A percentile compares a stretch with the other conserved stretches of the same genome.
Conservation (phyloP, 768 basidiomycete species). For the Phylloporus rhodoxanthus region DNA sequence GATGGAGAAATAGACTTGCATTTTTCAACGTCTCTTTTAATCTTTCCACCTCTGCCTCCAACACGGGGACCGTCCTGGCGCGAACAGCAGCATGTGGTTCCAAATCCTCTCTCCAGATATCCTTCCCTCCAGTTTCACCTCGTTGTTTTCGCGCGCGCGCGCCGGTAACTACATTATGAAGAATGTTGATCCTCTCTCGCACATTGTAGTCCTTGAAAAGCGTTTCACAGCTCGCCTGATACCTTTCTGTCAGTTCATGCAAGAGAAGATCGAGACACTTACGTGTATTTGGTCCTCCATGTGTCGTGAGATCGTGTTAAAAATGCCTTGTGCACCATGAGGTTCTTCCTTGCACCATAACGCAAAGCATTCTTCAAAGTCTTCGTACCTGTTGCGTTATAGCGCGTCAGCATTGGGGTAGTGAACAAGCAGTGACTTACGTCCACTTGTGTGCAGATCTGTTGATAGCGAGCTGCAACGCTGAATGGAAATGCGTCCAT, state of each 20-base stretch:
- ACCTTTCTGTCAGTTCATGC: not conserved
- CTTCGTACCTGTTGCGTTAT: constrained; percentile 36
- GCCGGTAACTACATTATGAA: constrained; percentile 65
- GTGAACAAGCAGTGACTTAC: constrained; percentile 27
- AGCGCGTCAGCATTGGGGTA: not conserved
- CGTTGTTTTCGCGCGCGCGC: constrained; percentile 51
- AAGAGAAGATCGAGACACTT: not conserved
- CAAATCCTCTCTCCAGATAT: constrained; percentile 62
- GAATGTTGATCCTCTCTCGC: constrained; percentile 61
- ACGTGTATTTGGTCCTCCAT: constrained; percentile 59
- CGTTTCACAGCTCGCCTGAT: constrained; percentile 63
- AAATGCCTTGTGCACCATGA: constrained; percentile 54
- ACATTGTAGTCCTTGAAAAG: constrained; percentile 65
- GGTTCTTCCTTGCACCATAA: constrained; percentile 61
- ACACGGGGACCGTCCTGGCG: constrained; percentile 56
- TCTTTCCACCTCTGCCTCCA: constrained; percentile 40
- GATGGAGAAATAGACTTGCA: constrained; percentile 20
- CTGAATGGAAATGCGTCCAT: constrained; percentile 47
- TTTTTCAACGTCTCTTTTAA: constrained; percentile 34
- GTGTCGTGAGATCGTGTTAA: constrained; percentile 62
- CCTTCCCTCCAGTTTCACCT: constrained; percentile 38
- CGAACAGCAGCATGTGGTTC: constrained; percentile 57
- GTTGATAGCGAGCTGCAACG: constrained; percentile 48
- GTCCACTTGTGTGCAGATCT: constrained; percentile 50
- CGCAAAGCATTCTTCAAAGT: constrained; percentile 60